Evolutionary conservation across 257 asterid species (phyloP), one percentile per base, ranked within the genome.

Genomic region (Solanum dulcamara): DNA sequence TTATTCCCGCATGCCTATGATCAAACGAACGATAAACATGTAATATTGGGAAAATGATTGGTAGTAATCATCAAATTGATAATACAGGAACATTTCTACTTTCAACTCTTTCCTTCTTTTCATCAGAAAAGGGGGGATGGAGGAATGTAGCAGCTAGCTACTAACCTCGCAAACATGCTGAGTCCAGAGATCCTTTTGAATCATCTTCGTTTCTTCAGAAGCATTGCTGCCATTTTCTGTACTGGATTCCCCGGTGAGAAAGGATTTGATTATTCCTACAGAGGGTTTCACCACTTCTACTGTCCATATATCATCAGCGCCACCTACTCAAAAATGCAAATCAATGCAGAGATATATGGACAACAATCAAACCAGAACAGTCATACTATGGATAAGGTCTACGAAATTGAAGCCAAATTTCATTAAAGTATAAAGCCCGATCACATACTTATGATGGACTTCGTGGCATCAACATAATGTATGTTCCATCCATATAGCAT

Each of bases 401-500:
- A 2, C 0, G 10, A 46, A 22, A 71, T 11, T 11, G 32, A 22
- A 2, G 10, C 22, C 32, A 37, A 79, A 79, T 28, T 48, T 79
- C 44, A 18, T 30, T 0, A 1, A 30, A 46, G 44, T 48, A 46
- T 28, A 79, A 48, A 30, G 3, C 64, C 4, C 24, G 42, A 81
- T 24, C 64, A 85, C 92, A 5, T 93, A 95, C 99, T 68, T 37
- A 59, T 84, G 68, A 96, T 30, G 87, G 96, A 87, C 66, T 90
- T 89, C 62, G 98, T 93, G 87, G 94, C 93, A 81, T 95, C 98
- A 35, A 94, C 83, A 81, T 80, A 91, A 86, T 93, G 92, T 84
- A 96, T 92, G 83, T 84, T 85, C 98, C 99, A 96, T 33, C 98
- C 98, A 81, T 91, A 95, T 84, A 94, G 88, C 92, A 89, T 86